A percentile compares a stretch with the other conserved stretches of the same genome.
phyloP scores from a whole-genome alignment of 768 basidiomycete genomes.

The Trametes elegans region DNA sequence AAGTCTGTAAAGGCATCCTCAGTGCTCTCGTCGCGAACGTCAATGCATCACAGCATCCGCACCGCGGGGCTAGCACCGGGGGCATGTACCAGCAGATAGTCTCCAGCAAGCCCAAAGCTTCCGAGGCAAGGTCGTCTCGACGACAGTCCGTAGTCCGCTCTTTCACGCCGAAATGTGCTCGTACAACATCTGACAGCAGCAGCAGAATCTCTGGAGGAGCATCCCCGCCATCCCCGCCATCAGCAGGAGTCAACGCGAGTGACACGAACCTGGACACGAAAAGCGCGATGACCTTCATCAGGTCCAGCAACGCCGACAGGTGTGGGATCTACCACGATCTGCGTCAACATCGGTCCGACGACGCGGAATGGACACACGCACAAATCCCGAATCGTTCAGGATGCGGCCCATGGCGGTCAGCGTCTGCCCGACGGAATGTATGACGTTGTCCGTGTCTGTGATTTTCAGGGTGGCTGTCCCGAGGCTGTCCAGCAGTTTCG shows the following conservation, averaged over 20 bases:
- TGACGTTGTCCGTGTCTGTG: conserved; percentile 10
- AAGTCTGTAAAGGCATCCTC: conserved; percentile 33
- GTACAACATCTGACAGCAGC: conserved; percentile 42
- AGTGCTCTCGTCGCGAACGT: neutral
- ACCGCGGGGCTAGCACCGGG: conserved; percentile 41
- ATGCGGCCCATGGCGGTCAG: conserved; percentile 25
- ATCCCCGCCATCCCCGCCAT: conserved; percentile 20
- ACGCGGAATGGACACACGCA: too few species aligned
- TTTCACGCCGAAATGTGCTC: conserved; percentile 37
- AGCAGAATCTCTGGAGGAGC: conserved; percentile 36
- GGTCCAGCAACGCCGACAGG: conserved; percentile 50
- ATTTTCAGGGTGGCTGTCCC: conserved; percentile 28
- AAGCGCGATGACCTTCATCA: conserved; percentile 45
- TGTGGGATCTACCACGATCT: conserved; percentile 42
- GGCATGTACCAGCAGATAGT: conserved; percentile 48
- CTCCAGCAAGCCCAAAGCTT: conserved; percentile 51
- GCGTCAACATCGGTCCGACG: too few species aligned
- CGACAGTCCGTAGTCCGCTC: neutral
- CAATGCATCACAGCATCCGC: conserved; percentile 7
- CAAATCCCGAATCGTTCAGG: conserved; percentile 13
- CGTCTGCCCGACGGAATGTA: conserved; percentile 14
- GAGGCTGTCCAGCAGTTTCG: conserved; percentile 45
- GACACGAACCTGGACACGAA: conserved; percentile 37
- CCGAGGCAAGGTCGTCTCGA: conserved; percentile 33
- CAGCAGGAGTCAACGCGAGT: conserved; percentile 5